Evolutionary conservation across 1,284 basidiomycete species (phyloP), one percentile per base, ranked within the genome.

Genomic region (Rhodotorula sp.): DNA sequence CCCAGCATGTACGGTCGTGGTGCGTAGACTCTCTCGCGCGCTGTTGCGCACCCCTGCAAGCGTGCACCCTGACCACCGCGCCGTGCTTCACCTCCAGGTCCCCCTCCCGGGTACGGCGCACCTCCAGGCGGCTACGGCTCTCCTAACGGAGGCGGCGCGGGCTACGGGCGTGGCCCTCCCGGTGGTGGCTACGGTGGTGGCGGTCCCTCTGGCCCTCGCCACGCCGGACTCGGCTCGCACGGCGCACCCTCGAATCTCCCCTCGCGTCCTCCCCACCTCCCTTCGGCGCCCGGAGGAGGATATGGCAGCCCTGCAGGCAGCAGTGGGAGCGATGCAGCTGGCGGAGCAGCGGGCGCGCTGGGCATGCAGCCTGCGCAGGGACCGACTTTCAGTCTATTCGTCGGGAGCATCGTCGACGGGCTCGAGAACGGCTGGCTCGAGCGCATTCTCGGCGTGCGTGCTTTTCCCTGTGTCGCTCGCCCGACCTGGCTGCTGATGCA

Each of bases 181-280:
- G 79, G 73, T 54, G 77, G 76, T 41, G 79, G 76, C n/a, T 79
- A 74, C 56, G 78, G 76, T 42, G 79, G 76, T 23, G 81, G 79
- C 25, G 81, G 80, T 19, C 56, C 66, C 13, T 12, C 58, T 4
- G 59, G 66, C n/a, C 50, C 50, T 3, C 59, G 52, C 23, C 61
- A 70, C 54, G 46, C 67, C 12, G 67, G 67, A 5, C 62, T 76
- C 49, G 73, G 74, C 55, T 56, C 74, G 41, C 61, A 56, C 14
- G 70, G 72, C 34, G 73, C 75, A 19, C 68, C 75, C 9, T 68
- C 67, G 21, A 70, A 72, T 60, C 65, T 71, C 45, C 68, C 63
- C 9, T 21, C 42, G 41, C 59, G 72, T 0, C 64, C 74, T 13
- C 34, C 64, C 17, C 61, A 61, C 50, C 54, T 70, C 27, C 67